A percentile compares a stretch with the other conserved stretches of the same genome.
These are phyloP conservation scores for Fusarium goolgardi DNA, from an alignment of 2,329 filamentous ascomycete genomes.

Conservation along the genomic window DNA sequence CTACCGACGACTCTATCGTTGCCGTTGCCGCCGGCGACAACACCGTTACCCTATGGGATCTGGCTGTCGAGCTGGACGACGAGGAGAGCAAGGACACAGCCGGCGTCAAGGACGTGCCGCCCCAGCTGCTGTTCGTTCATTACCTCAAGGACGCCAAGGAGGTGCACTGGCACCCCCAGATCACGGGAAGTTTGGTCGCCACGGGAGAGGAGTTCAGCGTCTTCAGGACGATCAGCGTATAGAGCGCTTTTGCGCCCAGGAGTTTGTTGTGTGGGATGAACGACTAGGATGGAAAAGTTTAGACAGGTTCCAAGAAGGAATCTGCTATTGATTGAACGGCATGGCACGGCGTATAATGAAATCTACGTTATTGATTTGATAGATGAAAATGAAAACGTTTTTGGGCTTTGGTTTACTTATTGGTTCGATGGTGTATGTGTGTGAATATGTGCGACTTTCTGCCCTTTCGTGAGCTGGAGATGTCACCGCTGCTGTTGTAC, in stretches of 20 bases:
- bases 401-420: slow-evolving; percentile 1
- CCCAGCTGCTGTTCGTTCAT: slow-evolving; percentile 95
- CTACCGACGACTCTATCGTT: slow-evolving; percentile 94
- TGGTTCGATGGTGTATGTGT: not conserved
- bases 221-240: slow-evolving; percentile 86
- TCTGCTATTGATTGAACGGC: slow-evolving; percentile 42
- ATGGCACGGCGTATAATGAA: slow-evolving; percentile 42
- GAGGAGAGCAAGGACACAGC: slow-evolving; percentile 94
- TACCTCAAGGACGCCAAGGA: slow-evolving; percentile 97
- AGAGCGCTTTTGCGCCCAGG: slow-evolving; percentile 36
- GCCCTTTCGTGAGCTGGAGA: too few species aligned
- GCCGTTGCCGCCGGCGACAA: slow-evolving; percentile 92
- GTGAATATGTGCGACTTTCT: not conserved
- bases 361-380: slow-evolving; percentile 38
- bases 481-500: not conserved
- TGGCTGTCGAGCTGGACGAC: slow-evolving; percentile 95
- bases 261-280: not conserved
- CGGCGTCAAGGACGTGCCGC: slow-evolving; percentile 88
- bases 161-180: slow-evolving; percentile 97
- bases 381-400: slow-evolving; percentile 28
- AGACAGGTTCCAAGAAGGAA: slow-evolving; percentile 20
- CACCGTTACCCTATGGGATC: slow-evolving; percentile 95
- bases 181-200: slow-evolving; percentile 87
- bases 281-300: slow-evolving; percentile 32
- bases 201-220: slow-evolving; percentile 92